phyloP scores from a whole-genome alignment of 179 eudicot species.

The Sideroxylon spinosum region DNA sequence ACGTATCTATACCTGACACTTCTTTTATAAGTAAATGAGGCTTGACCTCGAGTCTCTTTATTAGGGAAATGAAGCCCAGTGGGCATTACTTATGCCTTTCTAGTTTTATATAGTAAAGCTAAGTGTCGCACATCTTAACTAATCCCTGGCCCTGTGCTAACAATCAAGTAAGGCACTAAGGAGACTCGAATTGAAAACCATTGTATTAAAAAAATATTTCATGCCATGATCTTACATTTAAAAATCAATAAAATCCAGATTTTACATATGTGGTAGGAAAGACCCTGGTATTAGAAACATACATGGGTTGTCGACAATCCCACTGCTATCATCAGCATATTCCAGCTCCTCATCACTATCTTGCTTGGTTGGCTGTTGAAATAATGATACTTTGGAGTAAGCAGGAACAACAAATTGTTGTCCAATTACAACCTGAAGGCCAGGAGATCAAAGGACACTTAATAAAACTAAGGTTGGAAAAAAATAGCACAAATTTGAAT shows the following conservation, averaged over 20 bases:
- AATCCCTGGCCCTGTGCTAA: too few relatives aligned
- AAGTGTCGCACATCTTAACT: too few relatives aligned
- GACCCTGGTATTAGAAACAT: conserved; percentile 14
- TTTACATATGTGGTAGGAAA: neutral
- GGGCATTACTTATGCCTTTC: neutral
- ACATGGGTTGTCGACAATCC: conserved; percentile 52
- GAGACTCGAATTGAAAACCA: neutral
- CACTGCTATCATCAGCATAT: conserved; percentile 75
- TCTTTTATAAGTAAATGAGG: too few relatives aligned
- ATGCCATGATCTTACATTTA: neutral
- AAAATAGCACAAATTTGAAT: neutral
- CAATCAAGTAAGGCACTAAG: too few relatives aligned
- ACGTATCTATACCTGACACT: neutral
- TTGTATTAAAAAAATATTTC: too few relatives aligned
- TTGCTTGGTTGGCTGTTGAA: conserved; percentile 69
- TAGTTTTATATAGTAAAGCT: neutral
- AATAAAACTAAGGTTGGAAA: neutral
- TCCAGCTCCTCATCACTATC: conserved; percentile 99
- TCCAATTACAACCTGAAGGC: conserved; percentile 69
- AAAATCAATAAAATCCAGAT: neutral
- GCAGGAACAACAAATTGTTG: conserved; percentile 79
- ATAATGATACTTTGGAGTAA: conserved; percentile 84
- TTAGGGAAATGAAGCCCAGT: neutral
- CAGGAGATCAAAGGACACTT: conserved; percentile 9
- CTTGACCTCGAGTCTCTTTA: neutral